Evolutionary conservation across 257 asterid species (phyloP), one percentile per base, ranked within the genome.

Genomic region (Primulina tabacum): DNA sequence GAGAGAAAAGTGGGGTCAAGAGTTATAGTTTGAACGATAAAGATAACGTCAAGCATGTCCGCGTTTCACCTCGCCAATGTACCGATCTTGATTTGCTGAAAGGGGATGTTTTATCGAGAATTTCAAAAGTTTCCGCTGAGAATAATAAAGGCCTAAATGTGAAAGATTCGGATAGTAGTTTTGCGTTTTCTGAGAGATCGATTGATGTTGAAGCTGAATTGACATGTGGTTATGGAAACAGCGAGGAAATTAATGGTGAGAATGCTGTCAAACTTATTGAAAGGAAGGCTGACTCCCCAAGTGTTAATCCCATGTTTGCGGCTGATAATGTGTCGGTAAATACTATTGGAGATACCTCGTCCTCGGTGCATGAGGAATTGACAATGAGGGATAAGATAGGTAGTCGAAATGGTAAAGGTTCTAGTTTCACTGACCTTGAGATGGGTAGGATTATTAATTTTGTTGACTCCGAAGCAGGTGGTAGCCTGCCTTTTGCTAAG

Each of bases 71-170:
- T 64, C 77, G 72, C 17, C 76, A 83, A 0, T 76, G 82, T 73
- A 71, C 74, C n/a, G 87, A 76, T 76, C 81, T 82, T 53, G 77
- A 73, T 75, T 79, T 89, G 8, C 65, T 80, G 73, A 83, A 78
- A 74, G 83, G 78, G 40, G 83, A 86, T 76, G 74, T 47, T 61
- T 60, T 75, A 64, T 70, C 80, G 2, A 81, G 81, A 52, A 76
- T 78, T 67, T 76, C 87, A 4, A 82, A 73, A 57, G 52, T 68
- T 18, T 64, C 74, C 34, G 35, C 21, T 60, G 78, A 83, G 65
- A 76, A 57, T 72, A 72, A 67, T 71, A 70, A 67, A 73, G 75
- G 64, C 10, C 73, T 75, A 17, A 68, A 66, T 76, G 43, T 67
- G 55, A 62, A 43, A 37, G 68, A 26, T 50, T 65, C 21, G 62